Evolutionary conservation across 495 filamentous ascomycete species (phyloP), one percentile per base, ranked within the genome.

Genomic region (Penicillium silybi): DNA sequence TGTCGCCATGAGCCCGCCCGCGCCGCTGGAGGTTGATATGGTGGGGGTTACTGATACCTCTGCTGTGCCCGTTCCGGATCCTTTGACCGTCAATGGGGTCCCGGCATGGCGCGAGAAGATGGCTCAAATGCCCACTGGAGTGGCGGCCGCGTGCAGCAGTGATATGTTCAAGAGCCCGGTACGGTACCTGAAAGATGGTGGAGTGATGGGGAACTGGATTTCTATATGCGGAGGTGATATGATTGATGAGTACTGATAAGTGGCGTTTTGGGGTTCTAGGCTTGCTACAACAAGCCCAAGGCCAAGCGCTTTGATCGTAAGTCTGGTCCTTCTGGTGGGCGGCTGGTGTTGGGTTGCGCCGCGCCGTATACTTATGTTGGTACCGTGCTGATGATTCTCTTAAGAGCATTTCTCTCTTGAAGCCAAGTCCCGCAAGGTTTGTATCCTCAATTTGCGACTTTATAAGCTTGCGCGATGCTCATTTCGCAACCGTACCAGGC

Each of bases 301-400:
- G 86, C 92, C 1, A 92, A 87, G 70, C 73, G 86, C 57, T 95
- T 88, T 85, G 88, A 96, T 65, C 81, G 89, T 92, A 71, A 78
- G 86, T 83, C 26, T 7, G 18, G 29, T 35, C 18, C 45, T 46
- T 29, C 1, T 13, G 8, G 29, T 13, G 29, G 29, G 29, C 29
- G 29, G 11, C 26, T 32, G 29, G 29, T 15, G 13, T 32, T 32
- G 29, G 11, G 13, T 26, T 40, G 46, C 16, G 34, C 16, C 13
- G 16, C 32, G 1, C 7, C 11, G 4, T 32, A 32, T 32, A 32
- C 4, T 32, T 11, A 8, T 39, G 37, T 18, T 40, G 22, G 22
- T 25, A 26, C 17, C 4, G n/a, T 20, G 15, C 44, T 49, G 10
- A 52, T 34, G 1, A 1, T 27, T 1, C 18, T 6, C 18, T 27